Percentiles rank a stretch among this genome's conserved stretches.
phyloP scores from a whole-genome alignment of 2,329 filamentous ascomycete species.

The Aspergillus glaucus region DNA sequence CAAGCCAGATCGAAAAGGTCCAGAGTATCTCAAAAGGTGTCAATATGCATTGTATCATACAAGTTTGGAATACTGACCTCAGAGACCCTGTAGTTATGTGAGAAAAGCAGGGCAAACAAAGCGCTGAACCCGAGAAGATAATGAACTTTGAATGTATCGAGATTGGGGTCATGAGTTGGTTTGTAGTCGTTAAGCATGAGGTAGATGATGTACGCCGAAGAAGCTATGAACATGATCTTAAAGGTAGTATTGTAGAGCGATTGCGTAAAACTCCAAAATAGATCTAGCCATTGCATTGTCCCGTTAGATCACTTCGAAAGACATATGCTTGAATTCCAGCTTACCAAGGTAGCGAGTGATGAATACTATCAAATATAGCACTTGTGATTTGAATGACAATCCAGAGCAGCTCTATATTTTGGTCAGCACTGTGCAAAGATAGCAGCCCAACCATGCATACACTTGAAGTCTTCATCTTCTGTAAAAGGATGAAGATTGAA shows the following conservation, averaged over 20 bases:
- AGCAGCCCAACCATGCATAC: constrained; percentile 47
- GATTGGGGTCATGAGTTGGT: constrained; percentile 91
- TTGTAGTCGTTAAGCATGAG: constrained; percentile 98
- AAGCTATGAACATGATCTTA: constrained; percentile 89
- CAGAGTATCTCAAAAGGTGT: constrained; percentile 64
- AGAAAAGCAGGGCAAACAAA: constrained; percentile 72
- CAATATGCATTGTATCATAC: neutral
- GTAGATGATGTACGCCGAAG: constrained; percentile 91
- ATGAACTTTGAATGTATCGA: constrained; percentile 95
- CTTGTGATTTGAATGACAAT: constrained; percentile 98
- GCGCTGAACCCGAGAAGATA: constrained; percentile 81
- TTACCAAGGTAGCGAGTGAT: constrained; percentile 82
- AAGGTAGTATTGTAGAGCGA: constrained; percentile 90
- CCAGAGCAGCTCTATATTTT: constrained; percentile 76
- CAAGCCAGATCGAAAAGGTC: constrained; percentile 98
- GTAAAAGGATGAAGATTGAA: constrained; percentile 88
- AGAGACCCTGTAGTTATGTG: constrained; percentile 71
- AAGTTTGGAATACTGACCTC: constrained; percentile 44
- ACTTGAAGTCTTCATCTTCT: constrained; percentile 92
- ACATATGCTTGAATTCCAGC: constrained; percentile 5
- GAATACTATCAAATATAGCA: constrained; percentile 89
- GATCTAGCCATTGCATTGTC: constrained; percentile 50
- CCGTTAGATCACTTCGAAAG: neutral
- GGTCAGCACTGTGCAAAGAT: constrained; percentile 1
- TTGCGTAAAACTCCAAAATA: constrained; percentile 75